phyloP scores from a whole-genome alignment of 176 grass and related monocot genomes.

The Bonia amplexicaulis region DNA sequence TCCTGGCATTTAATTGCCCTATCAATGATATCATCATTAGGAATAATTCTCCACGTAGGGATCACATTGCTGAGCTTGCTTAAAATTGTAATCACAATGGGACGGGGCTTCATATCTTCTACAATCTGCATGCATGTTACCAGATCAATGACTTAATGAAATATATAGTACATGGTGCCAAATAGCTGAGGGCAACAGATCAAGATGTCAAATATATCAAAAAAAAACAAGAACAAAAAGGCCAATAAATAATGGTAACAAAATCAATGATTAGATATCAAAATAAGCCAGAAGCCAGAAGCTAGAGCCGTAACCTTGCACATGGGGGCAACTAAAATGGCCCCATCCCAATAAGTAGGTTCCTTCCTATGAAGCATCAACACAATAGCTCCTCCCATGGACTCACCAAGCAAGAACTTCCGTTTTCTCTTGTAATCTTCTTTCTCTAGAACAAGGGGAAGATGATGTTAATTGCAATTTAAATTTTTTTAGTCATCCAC shows the following conservation, averaged over 20 bases:
- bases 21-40: constrained; percentile 51
- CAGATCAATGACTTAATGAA: not conserved
- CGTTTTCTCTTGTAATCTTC: constrained; percentile 23
- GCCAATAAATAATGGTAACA: not conserved
- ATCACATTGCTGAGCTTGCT: constrained; percentile 37
- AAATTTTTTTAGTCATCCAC: not conserved
- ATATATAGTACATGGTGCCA: not conserved
- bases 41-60: constrained; percentile 69
- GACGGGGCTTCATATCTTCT: constrained; percentile 60
- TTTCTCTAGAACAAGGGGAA: constrained; percentile 36
- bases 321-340: constrained; percentile 70
- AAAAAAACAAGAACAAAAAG: not conserved
- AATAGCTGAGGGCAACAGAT: not conserved
- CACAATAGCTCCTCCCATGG: constrained; percentile 70
- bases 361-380: constrained; percentile 70
- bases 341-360: constrained; percentile 60
- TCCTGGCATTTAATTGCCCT: constrained; percentile 45
- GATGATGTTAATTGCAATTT: not conserved
- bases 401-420: constrained; percentile 64
- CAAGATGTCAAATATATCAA: not conserved
- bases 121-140: constrained; percentile 40
- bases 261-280: not conserved
- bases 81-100: constrained; percentile 45
- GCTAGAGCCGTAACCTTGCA: too few relatives aligned
- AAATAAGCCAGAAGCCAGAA: too few relatives aligned